Evolutionary conservation across 169 alveolate species (phyloP), one percentile per base, ranked within the genome.

Genomic region (Cryptosporidium bovis): DNA sequence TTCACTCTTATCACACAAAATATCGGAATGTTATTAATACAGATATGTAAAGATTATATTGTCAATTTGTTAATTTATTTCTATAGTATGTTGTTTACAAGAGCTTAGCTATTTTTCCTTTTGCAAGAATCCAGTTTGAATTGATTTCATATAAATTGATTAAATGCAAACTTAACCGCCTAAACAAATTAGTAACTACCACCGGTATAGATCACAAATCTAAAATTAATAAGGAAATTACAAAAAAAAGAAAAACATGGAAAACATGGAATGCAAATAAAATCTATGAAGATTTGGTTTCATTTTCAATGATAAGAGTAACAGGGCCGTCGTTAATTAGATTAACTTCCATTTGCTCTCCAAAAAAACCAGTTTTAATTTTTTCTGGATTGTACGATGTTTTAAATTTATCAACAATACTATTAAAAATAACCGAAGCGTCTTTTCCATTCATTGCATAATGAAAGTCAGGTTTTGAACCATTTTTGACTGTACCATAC

Each of bases 401-500:
- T 90, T 92, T 83, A 53, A 94, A 82, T 56, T 91, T 89, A 24
- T 94, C 93, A 4, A 97, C 92, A 44, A 96, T 92, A 66, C 91
- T 82, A 60, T 93, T 90, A 83, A 93, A 96, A 51, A 96, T 82
- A 34, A 68, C 83, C 82, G 84, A 83, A 3, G 99, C 99, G 67
- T 95, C 91, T 3, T 94, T 96, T 16, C 95, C 95, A 27, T 94
- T 94, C 95, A 93, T 95, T 1, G 99, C 97, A 64, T 90, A 83
- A 89, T 96, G 99, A 83, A 95, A 96, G 83, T 96, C 99, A 1
- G 99, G 99, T 66, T 94, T 95, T 71, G 93, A 94, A 29, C 99
- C 99, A 48, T 82, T 91, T 77, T 95, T 96, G 56, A 96, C 83
- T 51, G 90, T 68, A 24, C 95, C 95, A 82, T 95, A 96, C 29